phyloP scores from a whole-genome alignment of 2,329 filamentous ascomycete species.

The Pseudogymnoascus verrucosus region DNA sequence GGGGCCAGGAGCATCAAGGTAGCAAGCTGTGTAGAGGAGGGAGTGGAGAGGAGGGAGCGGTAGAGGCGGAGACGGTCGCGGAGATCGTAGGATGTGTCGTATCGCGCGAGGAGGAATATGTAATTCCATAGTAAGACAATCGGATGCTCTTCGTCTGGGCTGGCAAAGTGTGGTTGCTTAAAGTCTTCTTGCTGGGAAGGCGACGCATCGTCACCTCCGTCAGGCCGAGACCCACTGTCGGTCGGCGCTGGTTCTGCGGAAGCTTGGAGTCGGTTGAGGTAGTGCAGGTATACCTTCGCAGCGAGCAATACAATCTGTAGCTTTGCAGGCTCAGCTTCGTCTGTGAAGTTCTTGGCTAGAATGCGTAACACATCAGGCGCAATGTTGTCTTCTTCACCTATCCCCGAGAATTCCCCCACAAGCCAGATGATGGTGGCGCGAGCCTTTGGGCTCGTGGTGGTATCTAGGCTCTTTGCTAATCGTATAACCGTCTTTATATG shows the following conservation, averaged over 20 bases:
- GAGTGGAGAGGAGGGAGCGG: slow-evolving; percentile 70
- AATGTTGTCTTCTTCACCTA: slow-evolving; percentile 76
- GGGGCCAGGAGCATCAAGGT: slow-evolving; percentile 85
- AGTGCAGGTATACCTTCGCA: slow-evolving; percentile 93
- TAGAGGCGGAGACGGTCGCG: slow-evolving; percentile 87
- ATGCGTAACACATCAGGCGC: slow-evolving; percentile 88
- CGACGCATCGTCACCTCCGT: slow-evolving; percentile 18
- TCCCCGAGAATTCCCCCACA: slow-evolving; percentile 83
- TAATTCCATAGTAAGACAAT: slow-evolving; percentile 79
- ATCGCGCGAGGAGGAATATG: slow-evolving; percentile 73
- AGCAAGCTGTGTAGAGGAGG: slow-evolving; percentile 70
- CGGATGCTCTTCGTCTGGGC: slow-evolving; percentile 45
- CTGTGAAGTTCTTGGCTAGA: slow-evolving; percentile 72
- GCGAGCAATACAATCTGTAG: slow-evolving; percentile 86
- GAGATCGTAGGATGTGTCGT: slow-evolving; percentile 91
- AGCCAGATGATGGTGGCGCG: slow-evolving; percentile 96
- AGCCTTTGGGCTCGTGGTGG: slow-evolving; percentile 77
- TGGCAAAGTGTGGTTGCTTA: slow-evolving; percentile 14
- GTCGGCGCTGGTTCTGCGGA: slow-evolving; percentile 27
- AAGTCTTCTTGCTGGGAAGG: slow-evolving; percentile 15
- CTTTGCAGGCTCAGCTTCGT: slow-evolving; percentile 79
- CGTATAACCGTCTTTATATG: slow-evolving; percentile 82
- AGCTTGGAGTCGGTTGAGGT: slow-evolving; percentile 57
- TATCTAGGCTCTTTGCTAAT: slow-evolving; percentile 84
- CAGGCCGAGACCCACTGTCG: slow-evolving; percentile 22